These are phyloP conservation scores for Coniochaeta sp. DNA, from an alignment of 2,329 filamentous ascomycete species.

Conservation along the genomic window DNA sequence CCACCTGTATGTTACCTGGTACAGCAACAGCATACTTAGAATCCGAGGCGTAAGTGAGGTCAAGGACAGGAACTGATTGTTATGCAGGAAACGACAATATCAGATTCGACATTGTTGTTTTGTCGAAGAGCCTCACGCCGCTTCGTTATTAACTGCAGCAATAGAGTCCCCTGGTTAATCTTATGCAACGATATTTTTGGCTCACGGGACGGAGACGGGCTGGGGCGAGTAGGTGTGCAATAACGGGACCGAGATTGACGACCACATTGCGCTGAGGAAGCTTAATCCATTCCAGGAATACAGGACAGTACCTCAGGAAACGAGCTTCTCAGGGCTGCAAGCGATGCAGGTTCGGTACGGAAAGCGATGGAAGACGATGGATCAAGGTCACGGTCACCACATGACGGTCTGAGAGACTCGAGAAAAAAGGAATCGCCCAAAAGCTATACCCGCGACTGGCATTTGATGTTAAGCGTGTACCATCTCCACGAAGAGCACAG, in stretches of 20 bases:
- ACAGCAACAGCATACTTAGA: neutral
- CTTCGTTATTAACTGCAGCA: conserved; percentile 6
- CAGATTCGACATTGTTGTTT: neutral
- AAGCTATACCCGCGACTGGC: neutral
- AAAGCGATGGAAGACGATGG: neutral
- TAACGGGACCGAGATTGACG: conserved; percentile 13
- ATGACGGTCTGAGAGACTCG: neutral
- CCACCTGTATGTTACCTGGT: neutral
- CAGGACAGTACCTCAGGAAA: neutral
- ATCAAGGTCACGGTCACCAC: neutral
- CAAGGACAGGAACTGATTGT: neutral
- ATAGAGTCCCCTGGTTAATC: conserved; percentile 5
- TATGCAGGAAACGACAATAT: neutral
- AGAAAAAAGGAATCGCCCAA: neutral
- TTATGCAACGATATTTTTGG: conserved; percentile 14
- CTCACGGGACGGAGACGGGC: conserved; percentile 6
- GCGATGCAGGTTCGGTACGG: neutral
- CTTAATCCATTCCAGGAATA: neutral
- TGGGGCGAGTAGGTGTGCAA: conserved; percentile 3
- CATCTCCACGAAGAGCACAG: neutral
- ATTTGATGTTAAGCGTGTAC: neutral
- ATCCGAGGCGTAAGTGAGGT: neutral
- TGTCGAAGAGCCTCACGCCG: conserved; percentile 11
- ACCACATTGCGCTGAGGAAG: neutral
- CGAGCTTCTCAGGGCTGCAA: neutral